These are phyloP conservation scores for Cubamyces lactineus DNA, from an alignment of 768 basidiomycete genomes.

Conservation along the genomic window DNA sequence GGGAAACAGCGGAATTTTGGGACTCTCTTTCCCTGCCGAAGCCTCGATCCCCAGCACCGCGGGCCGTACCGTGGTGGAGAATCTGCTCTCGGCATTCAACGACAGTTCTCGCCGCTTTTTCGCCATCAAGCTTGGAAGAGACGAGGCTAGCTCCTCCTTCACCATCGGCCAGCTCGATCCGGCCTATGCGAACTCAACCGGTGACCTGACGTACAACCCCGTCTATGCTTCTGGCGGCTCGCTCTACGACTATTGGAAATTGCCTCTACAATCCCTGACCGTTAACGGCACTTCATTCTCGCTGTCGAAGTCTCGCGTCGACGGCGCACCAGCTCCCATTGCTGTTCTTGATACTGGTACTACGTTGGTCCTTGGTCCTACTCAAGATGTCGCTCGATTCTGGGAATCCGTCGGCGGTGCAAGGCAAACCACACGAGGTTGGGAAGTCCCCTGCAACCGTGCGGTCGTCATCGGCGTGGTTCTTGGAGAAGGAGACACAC, in stretches of 20 bases:
- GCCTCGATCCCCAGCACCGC: slow-evolving; percentile 48
- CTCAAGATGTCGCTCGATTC: slow-evolving; percentile 54
- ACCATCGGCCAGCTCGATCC: slow-evolving; percentile 55
- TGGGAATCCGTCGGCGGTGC: slow-evolving; percentile 52
- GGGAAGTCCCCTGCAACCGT: slow-evolving; percentile 55
- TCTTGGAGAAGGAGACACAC: slow-evolving; percentile 42
- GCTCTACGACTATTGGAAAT: slow-evolving; percentile 61
- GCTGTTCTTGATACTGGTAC: slow-evolving; percentile 69
- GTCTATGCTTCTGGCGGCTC: slow-evolving; percentile 40
- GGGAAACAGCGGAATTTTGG: slow-evolving; percentile 58
- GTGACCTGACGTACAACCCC: slow-evolving; percentile 40
- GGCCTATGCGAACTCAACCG: slow-evolving; percentile 35
- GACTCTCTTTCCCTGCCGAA: slow-evolving; percentile 52
- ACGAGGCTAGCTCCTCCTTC: slow-evolving; percentile 45
- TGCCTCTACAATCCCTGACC: slow-evolving; percentile 49
- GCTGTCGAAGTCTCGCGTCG: slow-evolving; percentile 50
- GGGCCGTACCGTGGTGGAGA: slow-evolving; percentile 52
- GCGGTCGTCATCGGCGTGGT: slow-evolving; percentile 50
- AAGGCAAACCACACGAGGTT: slow-evolving; percentile 43
- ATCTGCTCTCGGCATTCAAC: slow-evolving; percentile 46
- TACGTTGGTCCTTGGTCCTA: slow-evolving; percentile 57
- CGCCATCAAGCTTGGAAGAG: slow-evolving; percentile 52
- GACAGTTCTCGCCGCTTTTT: slow-evolving; percentile 48
- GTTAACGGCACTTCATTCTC: slow-evolving; percentile 45
- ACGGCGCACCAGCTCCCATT: slow-evolving; percentile 45